phyloP scores from a whole-genome alignment of 1,284 basidiomycete species.

The Ceratobasidium sp. region DNA sequence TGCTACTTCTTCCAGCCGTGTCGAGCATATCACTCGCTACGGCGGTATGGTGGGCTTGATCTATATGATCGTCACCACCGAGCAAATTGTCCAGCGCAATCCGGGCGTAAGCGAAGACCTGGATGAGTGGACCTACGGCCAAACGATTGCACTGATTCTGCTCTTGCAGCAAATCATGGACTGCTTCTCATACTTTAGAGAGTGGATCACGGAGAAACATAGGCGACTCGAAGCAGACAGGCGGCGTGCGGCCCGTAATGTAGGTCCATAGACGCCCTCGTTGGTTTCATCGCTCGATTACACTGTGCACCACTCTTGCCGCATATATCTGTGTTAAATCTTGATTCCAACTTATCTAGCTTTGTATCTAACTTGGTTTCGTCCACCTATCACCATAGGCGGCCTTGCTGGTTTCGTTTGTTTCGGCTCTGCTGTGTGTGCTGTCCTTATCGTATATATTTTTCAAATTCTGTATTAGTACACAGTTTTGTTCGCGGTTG shows the following conservation, averaged over 20 bases:
- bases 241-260: no score
- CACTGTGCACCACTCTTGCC: not conserved
- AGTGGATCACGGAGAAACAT: not conserved
- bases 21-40: conserved; percentile 30
- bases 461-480: no score
- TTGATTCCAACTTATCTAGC: not conserved
- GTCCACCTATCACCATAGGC: not conserved
- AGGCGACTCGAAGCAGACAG: not conserved
- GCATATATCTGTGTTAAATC: not conserved
- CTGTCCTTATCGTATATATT: no score
- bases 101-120: not conserved
- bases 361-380: not conserved
- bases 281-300: no score
- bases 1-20: not conserved
- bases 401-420: no score
- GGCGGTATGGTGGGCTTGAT: conserved; percentile 36
- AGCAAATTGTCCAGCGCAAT: conserved; percentile 32
- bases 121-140: conserved; percentile 21
- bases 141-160: conserved; percentile 41
- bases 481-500: no score
- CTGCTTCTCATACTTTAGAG: conserved; percentile 26
- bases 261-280: not conserved
- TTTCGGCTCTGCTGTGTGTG: no score
- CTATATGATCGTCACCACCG: conserved; percentile 44
- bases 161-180: conserved; percentile 43